Conservation (phyloP, 768 basidiomycete species). For the Dioszegia crocea region DNA sequence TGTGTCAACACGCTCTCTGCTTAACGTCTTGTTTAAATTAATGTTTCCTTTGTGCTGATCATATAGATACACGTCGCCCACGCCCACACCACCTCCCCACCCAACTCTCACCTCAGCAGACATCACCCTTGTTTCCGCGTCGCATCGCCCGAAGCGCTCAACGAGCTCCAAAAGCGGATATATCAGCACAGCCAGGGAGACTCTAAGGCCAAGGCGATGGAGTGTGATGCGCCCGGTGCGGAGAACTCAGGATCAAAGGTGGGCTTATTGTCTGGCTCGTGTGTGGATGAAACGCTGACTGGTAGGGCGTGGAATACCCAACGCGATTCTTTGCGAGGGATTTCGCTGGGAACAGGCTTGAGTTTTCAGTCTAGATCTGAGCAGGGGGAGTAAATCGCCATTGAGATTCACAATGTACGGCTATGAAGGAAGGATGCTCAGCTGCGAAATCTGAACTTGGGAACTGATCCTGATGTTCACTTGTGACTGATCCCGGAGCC, state of each 20-base stretch:
- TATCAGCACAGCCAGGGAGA: conserved; percentile 30
- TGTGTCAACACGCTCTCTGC: background rate
- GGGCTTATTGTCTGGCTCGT: no score
- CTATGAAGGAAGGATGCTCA: no score
- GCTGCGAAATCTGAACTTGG: no score
- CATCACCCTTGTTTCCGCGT: conserved; percentile 43
- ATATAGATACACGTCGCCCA: conserved; percentile 35
- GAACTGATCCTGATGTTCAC: no score
- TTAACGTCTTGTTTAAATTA: background rate
- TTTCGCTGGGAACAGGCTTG: conserved; percentile 44
- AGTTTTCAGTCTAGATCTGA: conserved; percentile 25
- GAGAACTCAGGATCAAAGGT: conserved; percentile 37
- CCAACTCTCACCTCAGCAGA: conserved; percentile 15
- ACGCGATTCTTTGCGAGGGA: conserved; percentile 46
- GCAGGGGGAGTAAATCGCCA: no score
- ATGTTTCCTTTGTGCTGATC: background rate
- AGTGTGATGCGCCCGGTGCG: conserved; percentile 39
- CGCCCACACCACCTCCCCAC: conserved; percentile 11
- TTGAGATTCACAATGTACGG: no score
- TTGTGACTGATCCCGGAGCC: no score
- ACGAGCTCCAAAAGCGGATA: conserved; percentile 37
- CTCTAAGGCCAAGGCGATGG: conserved; percentile 20
- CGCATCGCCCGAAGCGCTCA: conserved; percentile 23
- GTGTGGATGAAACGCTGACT: no score
- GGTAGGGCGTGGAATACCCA: conserved; percentile 40